These are phyloP conservation scores for Microsporum canis DNA, from an alignment of 2,329 filamentous ascomycete genomes.

Conservation along the genomic window DNA sequence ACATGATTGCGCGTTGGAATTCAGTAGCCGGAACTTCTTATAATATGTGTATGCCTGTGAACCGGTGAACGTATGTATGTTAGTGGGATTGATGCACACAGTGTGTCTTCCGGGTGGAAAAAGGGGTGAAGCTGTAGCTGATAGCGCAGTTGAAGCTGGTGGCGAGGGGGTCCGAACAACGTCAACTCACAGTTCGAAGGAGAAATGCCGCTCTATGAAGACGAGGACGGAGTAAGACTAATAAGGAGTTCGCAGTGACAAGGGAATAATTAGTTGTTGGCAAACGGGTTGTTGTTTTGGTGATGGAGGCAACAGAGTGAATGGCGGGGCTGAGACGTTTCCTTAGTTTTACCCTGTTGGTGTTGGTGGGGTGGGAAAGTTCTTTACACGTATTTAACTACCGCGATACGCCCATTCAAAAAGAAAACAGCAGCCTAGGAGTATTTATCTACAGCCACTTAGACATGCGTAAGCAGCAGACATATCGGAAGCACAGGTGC, in stretches of 20 bases:
- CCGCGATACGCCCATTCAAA: constrained; percentile 1
- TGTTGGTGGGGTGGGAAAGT: constrained; percentile 11
- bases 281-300: neutral
- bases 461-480: neutral
- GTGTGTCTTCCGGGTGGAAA: neutral
- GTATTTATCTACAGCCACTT: neutral
- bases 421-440: neutral
- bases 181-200: neutral
- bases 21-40: neutral
- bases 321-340: constrained; percentile 14
- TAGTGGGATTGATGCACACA: neutral
- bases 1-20: constrained; percentile 1
- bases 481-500: neutral
- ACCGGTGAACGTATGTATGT: neutral
- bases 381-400: neutral
- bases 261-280: neutral
- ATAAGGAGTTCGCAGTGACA: neutral
- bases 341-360: neutral
- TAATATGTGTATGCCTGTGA: neutral
- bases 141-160: neutral
- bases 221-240: neutral
- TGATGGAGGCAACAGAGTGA: constrained; percentile 10
- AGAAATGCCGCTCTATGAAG: neutral
- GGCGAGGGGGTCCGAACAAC: neutral
- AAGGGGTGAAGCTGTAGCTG: neutral